phyloP scores from a whole-genome alignment of 805 yeast species.

The Candida qinlingensis region DNA sequence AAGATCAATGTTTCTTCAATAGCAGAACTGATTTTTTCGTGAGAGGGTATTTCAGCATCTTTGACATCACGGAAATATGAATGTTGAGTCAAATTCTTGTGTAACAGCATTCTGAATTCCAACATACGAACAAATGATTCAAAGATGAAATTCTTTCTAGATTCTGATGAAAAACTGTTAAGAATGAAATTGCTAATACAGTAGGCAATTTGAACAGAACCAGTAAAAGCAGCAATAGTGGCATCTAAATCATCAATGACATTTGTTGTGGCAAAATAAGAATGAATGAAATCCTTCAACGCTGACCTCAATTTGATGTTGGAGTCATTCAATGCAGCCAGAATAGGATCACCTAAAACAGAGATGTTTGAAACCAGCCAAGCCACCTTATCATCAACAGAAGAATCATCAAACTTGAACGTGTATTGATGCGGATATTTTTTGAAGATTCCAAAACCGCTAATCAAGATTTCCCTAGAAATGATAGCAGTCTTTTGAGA shows the following conservation, averaged over 20 bases:
- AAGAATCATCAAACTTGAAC: conserved; percentile 1
- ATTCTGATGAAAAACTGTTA: conserved; percentile 25
- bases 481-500: conserved; percentile 9
- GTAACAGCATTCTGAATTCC: conserved; percentile 31
- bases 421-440: conserved; percentile 31
- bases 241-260: conserved; percentile 25
- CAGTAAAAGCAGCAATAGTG: conserved; percentile 33
- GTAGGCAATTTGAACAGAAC: conserved; percentile 34
- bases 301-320: conserved; percentile 32
- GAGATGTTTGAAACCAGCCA: not conserved
- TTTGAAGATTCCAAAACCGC: conserved; percentile 27
- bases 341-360: conserved; percentile 29
- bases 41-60: conserved; percentile 25
- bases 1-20: conserved; percentile 48
- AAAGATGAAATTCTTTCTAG: conserved; percentile 31
- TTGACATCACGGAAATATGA: conserved; percentile 21
- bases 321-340: conserved; percentile 33
- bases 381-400: conserved; percentile 6
- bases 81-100: conserved; percentile 22
- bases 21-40: conserved; percentile 30
- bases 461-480: conserved; percentile 25
- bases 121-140: conserved; percentile 36
- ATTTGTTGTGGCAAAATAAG: conserved; percentile 27
- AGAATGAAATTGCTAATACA: conserved; percentile 32
- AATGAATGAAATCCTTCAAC: conserved; percentile 30